Evolutionary conservation across 495 filamentous ascomycete species (phyloP).

Genomic region (Aspergillus indologenus): DNA sequence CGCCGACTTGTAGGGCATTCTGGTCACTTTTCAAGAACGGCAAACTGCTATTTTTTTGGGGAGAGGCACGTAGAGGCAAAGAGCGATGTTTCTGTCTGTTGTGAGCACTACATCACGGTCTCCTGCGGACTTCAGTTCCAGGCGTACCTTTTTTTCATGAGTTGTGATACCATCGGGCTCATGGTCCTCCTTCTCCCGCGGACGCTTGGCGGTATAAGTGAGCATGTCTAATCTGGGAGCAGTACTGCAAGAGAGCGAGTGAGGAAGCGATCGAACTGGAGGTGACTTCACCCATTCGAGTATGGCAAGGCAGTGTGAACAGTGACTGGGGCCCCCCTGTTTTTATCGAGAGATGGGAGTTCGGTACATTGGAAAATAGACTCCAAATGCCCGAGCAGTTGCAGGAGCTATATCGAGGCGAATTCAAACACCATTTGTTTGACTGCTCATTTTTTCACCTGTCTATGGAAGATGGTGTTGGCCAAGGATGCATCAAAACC

Average conservation of each 20-base stretch:
- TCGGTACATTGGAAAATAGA: background rate
- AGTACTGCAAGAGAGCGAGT: background rate
- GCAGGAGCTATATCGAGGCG: background rate
- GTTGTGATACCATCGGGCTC: constrained; percentile 12
- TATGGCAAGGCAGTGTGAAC: background rate
- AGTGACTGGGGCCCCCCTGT: background rate
- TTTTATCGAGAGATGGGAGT: background rate
- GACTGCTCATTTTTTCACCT: background rate
- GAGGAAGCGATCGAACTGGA: background rate
- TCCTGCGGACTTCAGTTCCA: background rate
- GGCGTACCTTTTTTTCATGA: constrained; percentile 25
- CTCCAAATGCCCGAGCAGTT: background rate
- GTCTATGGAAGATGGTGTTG: background rate
- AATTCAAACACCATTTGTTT: background rate
- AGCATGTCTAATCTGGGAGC: constrained; percentile 19
- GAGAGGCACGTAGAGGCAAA: constrained; percentile 36
- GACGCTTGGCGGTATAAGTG: constrained; percentile 21
- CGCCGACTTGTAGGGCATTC: constrained; percentile 18
- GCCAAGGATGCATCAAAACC: background rate
- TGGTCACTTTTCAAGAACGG: constrained; percentile 16
- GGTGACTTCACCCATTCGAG: background rate
- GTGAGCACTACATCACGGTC: constrained; percentile 7
- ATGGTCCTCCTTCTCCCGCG: constrained; percentile 21
- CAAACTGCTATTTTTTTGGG: constrained; percentile 19
- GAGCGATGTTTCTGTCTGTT: constrained; percentile 30